These are phyloP conservation scores for Dryas alaskensis DNA, from an alignment of 306 rosid genomes.

Conservation along the genomic window DNA sequence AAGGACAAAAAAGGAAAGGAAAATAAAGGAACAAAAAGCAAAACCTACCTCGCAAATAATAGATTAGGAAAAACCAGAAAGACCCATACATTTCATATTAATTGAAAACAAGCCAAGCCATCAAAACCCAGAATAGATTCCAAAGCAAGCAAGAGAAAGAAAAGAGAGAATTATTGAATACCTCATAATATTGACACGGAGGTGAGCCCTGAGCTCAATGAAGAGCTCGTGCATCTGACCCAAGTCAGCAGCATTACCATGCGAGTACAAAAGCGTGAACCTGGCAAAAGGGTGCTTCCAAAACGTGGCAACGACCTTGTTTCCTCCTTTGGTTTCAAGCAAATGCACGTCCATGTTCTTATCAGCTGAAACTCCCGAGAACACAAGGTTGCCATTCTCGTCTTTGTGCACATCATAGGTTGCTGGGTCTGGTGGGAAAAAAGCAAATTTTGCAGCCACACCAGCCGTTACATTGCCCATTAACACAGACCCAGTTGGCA, in stretches of 20 bases:
- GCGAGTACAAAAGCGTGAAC: slow-evolving; percentile 86
- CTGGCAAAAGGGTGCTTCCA: slow-evolving; percentile 88
- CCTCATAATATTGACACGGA: slow-evolving; percentile 96
- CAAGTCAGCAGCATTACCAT: slow-evolving; percentile 98
- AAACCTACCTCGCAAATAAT: not conserved
- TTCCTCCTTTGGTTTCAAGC: slow-evolving; percentile 70
- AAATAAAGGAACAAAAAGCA: not conserved
- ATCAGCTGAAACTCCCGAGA: slow-evolving; percentile 76
- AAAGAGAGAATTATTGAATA: not conserved
- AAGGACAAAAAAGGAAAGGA: not conserved
- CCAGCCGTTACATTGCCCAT: slow-evolving; percentile 93
- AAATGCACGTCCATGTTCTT: slow-evolving; percentile 63
- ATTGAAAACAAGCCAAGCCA: not conserved
- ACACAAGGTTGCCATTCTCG: slow-evolving; percentile 49
- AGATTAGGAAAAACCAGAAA: not conserved
- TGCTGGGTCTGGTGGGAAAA: slow-evolving; percentile 98
- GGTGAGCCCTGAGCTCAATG: slow-evolving; percentile 93
- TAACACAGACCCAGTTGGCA: slow-evolving; percentile 32
- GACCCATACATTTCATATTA: not conserved
- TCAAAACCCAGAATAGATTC: not conserved
- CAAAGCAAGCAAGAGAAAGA: not conserved
- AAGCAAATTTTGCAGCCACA: slow-evolving; percentile 95
- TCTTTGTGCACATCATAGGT: slow-evolving; percentile 61
- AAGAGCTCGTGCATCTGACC: slow-evolving; percentile 95
- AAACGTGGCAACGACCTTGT: slow-evolving; percentile 73